These are phyloP conservation scores for Ambrosia hybrid DNA, from an alignment of 140 eudicot species.

Conservation along the genomic window DNA sequence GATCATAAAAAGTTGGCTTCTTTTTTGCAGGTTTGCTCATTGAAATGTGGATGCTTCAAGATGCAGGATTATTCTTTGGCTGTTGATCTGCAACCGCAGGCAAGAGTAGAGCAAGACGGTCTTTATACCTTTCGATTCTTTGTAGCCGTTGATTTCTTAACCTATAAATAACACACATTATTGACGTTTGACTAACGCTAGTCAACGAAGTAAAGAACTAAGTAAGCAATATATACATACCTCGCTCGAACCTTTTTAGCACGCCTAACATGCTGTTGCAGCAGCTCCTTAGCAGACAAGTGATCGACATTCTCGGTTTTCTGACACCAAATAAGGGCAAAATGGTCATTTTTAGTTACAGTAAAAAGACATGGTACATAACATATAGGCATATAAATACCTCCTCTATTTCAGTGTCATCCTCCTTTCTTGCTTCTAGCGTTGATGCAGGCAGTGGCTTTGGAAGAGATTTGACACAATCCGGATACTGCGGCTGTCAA, in stretches of 20 bases:
- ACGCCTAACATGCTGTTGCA: slow-evolving; percentile 73
- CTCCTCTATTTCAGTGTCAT: slow-evolving; percentile 57
- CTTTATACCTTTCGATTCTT: slow-evolving; percentile 76
- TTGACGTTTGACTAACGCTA: not conserved
- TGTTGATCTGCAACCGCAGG: slow-evolving; percentile 64
- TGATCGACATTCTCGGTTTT: slow-evolving; percentile 44
- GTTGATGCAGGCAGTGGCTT: slow-evolving; percentile 69
- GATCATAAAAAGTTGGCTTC: not conserved
- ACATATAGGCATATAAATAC: slow-evolving; percentile 31
- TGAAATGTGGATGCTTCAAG: not conserved
- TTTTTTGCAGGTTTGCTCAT: not conserved
- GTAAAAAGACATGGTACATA: not conserved
- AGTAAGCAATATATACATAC: too few species aligned
- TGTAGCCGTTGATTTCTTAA: slow-evolving; percentile 69
- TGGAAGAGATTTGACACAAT: slow-evolving; percentile 69
- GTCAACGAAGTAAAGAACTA: too few species aligned
- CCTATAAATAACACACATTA: slow-evolving; percentile 39
- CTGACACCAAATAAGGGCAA: slow-evolving; percentile 44
- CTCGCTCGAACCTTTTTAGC: too few species aligned
- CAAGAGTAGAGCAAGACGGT: slow-evolving; percentile 85
- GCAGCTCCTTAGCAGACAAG: slow-evolving; percentile 58
- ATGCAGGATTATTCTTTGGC: not conserved
- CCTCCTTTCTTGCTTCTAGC: slow-evolving; percentile 39
- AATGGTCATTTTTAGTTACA: slow-evolving; percentile 4
- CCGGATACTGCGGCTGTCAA: slow-evolving; percentile 66